A percentile compares a stretch with the other conserved stretches of the same genome.
phyloP scores from a whole-genome alignment of 345 rosid species.

The Eucalyptus grandis region DNA sequence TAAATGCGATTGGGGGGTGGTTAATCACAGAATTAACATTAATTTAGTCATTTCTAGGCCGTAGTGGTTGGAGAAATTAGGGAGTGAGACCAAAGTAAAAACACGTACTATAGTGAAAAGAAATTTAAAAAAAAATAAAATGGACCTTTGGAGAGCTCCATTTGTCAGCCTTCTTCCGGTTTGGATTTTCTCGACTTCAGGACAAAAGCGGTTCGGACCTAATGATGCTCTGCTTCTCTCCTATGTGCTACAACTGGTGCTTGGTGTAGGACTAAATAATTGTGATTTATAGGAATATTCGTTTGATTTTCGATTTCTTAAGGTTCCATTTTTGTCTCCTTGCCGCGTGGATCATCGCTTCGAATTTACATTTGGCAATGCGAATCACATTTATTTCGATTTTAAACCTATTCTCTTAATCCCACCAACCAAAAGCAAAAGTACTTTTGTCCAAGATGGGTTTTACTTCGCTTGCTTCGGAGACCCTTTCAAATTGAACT shows the following conservation, averaged over 20 bases:
- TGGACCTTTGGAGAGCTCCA: constrained; percentile 25
- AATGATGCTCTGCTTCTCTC: background rate
- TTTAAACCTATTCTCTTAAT: background rate
- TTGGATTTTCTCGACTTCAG: constrained; percentile 11
- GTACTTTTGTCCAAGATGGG: background rate
- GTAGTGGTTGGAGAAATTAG: constrained; percentile 19
- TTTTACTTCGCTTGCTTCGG: background rate
- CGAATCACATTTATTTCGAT: background rate
- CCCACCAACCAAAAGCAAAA: background rate
- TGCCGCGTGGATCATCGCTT: background rate
- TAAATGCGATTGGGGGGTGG: background rate
- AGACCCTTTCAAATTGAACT: background rate
- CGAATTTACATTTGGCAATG: background rate
- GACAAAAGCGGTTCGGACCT: constrained; percentile 16
- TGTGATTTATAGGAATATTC: background rate
- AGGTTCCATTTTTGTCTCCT: background rate
- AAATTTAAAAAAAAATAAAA: background rate
- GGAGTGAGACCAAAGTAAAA: background rate
- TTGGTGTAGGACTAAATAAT: background rate
- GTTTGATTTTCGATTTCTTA: background rate
- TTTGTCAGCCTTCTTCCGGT: constrained; percentile 9
- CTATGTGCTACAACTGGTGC: background rate
- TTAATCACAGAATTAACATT: background rate
- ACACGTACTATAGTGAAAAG: background rate
- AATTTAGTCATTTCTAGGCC: background rate